These are phyloP conservation scores for Theobroma cacao DNA, from an alignment of 345 rosid genomes.

Conservation along the genomic window DNA sequence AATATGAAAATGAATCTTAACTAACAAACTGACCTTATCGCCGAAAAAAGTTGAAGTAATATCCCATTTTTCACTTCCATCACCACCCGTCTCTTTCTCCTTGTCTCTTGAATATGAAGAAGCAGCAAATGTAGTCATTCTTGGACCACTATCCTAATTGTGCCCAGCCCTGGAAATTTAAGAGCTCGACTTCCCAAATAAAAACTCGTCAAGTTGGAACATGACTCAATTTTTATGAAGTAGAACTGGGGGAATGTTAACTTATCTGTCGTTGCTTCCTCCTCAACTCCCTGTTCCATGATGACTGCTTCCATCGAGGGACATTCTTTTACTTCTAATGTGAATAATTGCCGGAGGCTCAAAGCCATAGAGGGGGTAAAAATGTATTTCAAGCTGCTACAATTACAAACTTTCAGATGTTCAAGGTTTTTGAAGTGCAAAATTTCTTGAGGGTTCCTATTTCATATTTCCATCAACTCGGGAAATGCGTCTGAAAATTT, in stretches of 20 bases:
- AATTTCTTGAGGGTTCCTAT: not conserved
- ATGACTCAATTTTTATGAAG: not conserved
- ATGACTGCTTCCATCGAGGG: not conserved
- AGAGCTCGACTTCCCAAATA: not conserved
- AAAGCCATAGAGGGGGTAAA: not conserved
- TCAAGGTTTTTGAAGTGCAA: not conserved
- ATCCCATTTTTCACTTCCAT: not conserved
- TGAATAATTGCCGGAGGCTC: not conserved
- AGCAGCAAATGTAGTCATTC: not conserved
- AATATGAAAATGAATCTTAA: not conserved
- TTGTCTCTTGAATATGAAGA: not conserved
- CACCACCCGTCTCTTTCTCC: not conserved
- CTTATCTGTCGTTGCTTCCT: not conserved
- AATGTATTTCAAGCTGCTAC: slow-evolving; percentile 7
- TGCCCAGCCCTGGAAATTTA: not conserved
- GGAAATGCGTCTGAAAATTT: not conserved
- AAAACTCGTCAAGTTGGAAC: not conserved
- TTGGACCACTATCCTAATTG: not conserved
- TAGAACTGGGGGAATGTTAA: not conserved
- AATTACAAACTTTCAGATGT: not conserved
- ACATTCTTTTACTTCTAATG: not conserved
- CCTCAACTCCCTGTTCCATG: not conserved
- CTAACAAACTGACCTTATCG: slow-evolving; percentile 4
- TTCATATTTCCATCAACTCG: not conserved
- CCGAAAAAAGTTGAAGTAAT: not conserved